Base-by-base conservation (phyloP, 2,329 filamentous ascomycete species). In the Teratosphaeria destructans region DNA sequence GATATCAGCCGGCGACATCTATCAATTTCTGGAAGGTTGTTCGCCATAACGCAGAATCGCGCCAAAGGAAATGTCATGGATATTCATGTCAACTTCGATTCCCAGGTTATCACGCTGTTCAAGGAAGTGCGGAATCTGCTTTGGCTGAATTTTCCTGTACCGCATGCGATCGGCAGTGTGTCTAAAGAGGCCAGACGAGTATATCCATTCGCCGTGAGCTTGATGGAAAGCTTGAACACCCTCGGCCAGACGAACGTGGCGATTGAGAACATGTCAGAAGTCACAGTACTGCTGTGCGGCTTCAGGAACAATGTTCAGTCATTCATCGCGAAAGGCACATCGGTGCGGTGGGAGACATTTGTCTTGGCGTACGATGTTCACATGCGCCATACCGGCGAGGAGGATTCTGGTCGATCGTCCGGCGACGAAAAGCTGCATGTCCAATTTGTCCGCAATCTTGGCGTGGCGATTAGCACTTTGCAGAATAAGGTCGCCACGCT, bases 181-280 rank as follows among this genome's bases (percentile, higher is more conserved):
- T 95, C 95, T 0, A 99, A 97, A 74, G 94, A 99, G 72, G 95
- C 94, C n/a, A 96, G 96, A 76, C 85, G 94, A 57, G 94, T 99
- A 3, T 99, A 99, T 68, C 94, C 94, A 0, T 99, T 95, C 70
- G 94, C 95, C 27, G 92, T 99, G 65, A 97, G 92, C 70, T 77
- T 99, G 65, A 99, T 99, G 91, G 94, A 99, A 76, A 97, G 91
- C 69, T 90, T 97, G n/a, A 85, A 92, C 60, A 97, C 91, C 0
- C 87, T 95, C 64, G 84, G 90, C 1, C 93, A 97, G 74, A 96
- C 91, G 0, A 87, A 88, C 66, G 86, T 90, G 34, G 85, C 89
- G 56, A 95, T 99, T 61, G 80, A 85, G 19, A 84, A 88, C 58
- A 93, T 99, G 89, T 83, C 86, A 11, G 89, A 93, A 65, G 91